phyloP scores from a whole-genome alignment of 2,329 filamentous ascomycete species.

The Seiridium cupressi region DNA sequence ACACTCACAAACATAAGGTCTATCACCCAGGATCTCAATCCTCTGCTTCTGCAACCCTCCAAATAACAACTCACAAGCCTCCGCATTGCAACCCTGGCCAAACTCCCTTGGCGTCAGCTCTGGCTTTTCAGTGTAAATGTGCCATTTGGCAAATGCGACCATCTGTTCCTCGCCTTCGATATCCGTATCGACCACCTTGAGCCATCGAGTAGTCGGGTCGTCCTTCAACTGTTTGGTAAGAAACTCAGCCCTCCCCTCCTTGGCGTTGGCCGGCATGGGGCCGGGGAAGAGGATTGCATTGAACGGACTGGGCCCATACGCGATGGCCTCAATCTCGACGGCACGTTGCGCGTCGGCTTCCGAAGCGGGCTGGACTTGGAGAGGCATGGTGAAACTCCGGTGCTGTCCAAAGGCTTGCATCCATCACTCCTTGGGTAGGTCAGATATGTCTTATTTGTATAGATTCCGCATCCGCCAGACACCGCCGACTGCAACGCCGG shows the following conservation, averaged over 20 bases:
- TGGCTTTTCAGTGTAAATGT: conserved; percentile 21
- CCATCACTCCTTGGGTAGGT: background rate
- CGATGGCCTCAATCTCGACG: conserved; percentile 34
- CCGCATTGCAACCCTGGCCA: conserved; percentile 24
- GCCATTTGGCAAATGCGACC: conserved; percentile 31
- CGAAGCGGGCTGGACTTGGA: conserved; percentile 31
- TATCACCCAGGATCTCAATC: conserved; percentile 17
- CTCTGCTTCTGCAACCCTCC: conserved; percentile 18
- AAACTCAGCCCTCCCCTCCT: conserved; percentile 18
- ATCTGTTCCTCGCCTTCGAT: conserved; percentile 22
- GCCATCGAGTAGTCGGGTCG: conserved; percentile 24
- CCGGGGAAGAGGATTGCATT: conserved; percentile 31
- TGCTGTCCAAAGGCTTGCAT: background rate
- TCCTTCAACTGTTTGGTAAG: conserved; percentile 17
- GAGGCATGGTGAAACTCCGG: conserved; percentile 28
- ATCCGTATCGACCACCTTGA: conserved; percentile 32
- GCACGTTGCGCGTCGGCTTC: conserved; percentile 33
- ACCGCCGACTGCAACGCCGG: no score
- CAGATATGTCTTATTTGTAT: no score
- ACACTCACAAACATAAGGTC: conserved; percentile 26
- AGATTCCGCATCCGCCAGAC: no score
- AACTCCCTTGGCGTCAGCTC: conserved; percentile 15
- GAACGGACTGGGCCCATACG: conserved; percentile 32
- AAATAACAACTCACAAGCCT: conserved; percentile 30
- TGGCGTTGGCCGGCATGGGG: conserved; percentile 21